Evolutionary conservation across 495 filamentous ascomycete genomes (phyloP), one percentile per base, ranked within the genome.

Genomic region (Penicillium angulare): DNA sequence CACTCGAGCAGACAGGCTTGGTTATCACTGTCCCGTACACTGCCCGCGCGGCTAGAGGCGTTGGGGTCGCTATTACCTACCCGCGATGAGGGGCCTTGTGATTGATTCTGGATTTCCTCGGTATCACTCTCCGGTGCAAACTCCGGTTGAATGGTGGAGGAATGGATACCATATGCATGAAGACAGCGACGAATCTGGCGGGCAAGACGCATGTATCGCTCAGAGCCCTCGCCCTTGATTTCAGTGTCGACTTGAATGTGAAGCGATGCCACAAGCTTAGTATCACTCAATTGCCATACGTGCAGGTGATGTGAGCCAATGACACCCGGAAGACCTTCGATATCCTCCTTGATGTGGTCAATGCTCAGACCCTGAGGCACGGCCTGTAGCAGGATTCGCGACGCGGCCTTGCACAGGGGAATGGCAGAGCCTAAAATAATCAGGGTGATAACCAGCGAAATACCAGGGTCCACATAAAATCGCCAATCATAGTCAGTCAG

Each of bases 101-200:
- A 56, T 5, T 59, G 57, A 31, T 47, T 50, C 20, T 49, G 51
- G 33, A 56, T 69, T 15, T 77, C 69, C 57, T 84, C 86, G 40
- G 77, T 74, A n/a, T 77, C 75, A 24, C 68, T 69, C 36, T 81
- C 77, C 1, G 82, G 74, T 54, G 86, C 87, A 66, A 93, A 98
- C 64, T 98, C 93, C 2, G 95, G 95, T 70, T 98, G 93, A 54
- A 98, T 97, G 7, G 93, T 98, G 3, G 89, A 90, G n/a, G 88
- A 93, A 71, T 97, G 93, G 53, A 98, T 97, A 12, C 93, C 93
- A 57, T 95, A 95, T 13, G 84, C 93, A 61, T 97, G 93, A 15
- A 98, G 80, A 64, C 93, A 98, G 31, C 80, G 82, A 12, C 91
- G 77, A 16, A 95, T 86, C 49, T 82, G 82, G 40, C 78, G 80